Conservation (phyloP, 345 rosid species). For the Dipteronia sinensis region DNA sequence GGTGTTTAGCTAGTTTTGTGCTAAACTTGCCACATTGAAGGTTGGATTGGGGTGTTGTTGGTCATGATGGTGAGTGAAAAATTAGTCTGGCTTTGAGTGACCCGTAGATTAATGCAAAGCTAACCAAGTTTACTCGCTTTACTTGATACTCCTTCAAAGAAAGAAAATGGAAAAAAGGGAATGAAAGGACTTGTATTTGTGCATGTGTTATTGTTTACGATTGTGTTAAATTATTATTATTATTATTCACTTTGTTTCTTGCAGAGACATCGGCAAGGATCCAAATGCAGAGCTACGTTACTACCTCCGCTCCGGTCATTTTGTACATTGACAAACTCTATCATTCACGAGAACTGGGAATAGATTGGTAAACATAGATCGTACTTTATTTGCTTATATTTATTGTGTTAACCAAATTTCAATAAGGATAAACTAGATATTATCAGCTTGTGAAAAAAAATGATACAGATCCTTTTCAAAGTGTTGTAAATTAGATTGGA, state of each 20-base stretch:
- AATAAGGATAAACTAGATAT: background rate
- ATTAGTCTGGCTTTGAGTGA: background rate
- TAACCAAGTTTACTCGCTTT: background rate
- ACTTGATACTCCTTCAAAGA: background rate
- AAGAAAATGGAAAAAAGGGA: background rate
- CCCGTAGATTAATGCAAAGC: background rate
- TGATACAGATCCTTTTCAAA: no score
- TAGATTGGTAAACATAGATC: constrained; percentile 68
- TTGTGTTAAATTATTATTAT: background rate
- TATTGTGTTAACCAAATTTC: background rate
- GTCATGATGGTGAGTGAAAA: background rate
- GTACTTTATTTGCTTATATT: background rate
- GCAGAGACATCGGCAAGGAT: constrained; percentile 74
- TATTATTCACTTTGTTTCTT: background rate
- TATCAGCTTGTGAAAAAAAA: constrained; percentile 24
- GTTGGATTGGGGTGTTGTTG: background rate
- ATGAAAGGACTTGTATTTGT: background rate
- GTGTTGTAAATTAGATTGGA: background rate
- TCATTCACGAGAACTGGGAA: constrained; percentile 65
- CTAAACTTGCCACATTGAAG: background rate
- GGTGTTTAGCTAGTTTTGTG: background rate
- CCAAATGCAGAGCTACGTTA: constrained; percentile 67
- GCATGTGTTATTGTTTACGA: background rate
- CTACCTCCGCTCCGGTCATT: constrained; percentile 60
- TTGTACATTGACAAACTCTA: constrained; percentile 69